Base-by-base conservation (phyloP, 163 green algal genomes). In the Chlamydomonas reinhardtii region DNA sequence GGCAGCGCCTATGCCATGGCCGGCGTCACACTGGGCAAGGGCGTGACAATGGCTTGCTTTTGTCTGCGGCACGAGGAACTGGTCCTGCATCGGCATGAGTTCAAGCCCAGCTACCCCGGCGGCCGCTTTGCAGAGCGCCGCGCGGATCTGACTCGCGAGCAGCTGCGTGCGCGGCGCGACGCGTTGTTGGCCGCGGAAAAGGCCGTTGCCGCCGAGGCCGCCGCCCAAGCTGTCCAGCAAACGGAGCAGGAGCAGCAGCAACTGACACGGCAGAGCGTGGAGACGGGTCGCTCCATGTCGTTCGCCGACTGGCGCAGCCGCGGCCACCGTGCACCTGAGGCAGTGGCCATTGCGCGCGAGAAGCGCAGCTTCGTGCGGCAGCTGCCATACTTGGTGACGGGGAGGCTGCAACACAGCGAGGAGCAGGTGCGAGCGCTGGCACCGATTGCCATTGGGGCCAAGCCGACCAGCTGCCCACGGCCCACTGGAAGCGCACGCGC, bases 321-420 rank as follows among this genome's bases (percentile, higher is more conserved):
- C 5, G 93, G 94, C 0, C 83, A 90, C 43, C 86, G 93, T 2
- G 95, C 92, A 35, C 95, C 95, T 0, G 95, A 97, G 68, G 91
- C 90, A 0, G 39, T 95, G 0, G 93, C 89, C 43, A 83, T 73
- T 31, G 77, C 85, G 4, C 29, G 34, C 29, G 77, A 88, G 19
- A 92, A 90, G 77, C 77, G 88, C 2, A 43, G 69, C 0, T 95
- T 90, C 73, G 88, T 97, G 20, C 70, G 76, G 73, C 74, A 82
- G 56, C 59, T 89, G 82, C 94, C 94, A 0, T 96, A 96, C 80
- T 64, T 95, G 2, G 89, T 94, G 32, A 92, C 87, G 11, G 79
- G 88, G 73, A 70, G 91, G 73, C 65, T 91, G 43, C 68, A 75
- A 15, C 48, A 68, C 48, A 56, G 54, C 25, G 78, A 83, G 37